Percentiles rank a stretch among this genome's conserved stretches.
phyloP scores from a whole-genome alignment of 495 filamentous ascomycete genomes.

The Penicillium taxi region DNA sequence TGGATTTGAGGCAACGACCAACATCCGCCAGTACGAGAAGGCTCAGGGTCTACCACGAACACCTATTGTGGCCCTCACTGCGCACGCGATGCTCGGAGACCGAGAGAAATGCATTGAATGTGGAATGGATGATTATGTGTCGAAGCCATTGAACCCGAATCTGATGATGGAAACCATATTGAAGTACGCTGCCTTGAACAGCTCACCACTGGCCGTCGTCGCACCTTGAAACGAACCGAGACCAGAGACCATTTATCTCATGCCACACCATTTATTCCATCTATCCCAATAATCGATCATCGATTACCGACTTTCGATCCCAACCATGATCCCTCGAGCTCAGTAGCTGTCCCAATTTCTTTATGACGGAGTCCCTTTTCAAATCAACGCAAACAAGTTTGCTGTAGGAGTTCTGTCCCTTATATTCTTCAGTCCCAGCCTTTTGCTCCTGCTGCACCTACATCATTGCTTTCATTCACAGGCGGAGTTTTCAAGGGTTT shows the following conservation, averaged over 20 bases:
- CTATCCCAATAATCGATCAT: no score
- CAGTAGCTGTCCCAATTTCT: no score
- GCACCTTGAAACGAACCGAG: background rate
- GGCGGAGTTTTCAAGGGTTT: no score
- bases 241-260: background rate
- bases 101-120: constrained; percentile 65
- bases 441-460: no score
- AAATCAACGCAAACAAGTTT: no score
- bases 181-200: constrained; percentile 37
- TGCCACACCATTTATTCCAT: no score
- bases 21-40: constrained; percentile 54
- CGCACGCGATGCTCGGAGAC: constrained; percentile 73
- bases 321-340: no score
- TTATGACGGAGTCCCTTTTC: no score
- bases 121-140: constrained; percentile 80
- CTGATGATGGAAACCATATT: constrained; percentile 66
- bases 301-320: background rate
- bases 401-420: no score
- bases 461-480: no score
- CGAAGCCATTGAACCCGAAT: constrained; percentile 65
- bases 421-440: no score
- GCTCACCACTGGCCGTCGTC: background rate
- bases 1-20: constrained; percentile 68
- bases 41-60: constrained; percentile 42
- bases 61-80: constrained; percentile 77